Evolutionary conservation across 2,329 filamentous ascomycete genomes (phyloP).

Genomic region (Gyromitra esculenta): DNA sequence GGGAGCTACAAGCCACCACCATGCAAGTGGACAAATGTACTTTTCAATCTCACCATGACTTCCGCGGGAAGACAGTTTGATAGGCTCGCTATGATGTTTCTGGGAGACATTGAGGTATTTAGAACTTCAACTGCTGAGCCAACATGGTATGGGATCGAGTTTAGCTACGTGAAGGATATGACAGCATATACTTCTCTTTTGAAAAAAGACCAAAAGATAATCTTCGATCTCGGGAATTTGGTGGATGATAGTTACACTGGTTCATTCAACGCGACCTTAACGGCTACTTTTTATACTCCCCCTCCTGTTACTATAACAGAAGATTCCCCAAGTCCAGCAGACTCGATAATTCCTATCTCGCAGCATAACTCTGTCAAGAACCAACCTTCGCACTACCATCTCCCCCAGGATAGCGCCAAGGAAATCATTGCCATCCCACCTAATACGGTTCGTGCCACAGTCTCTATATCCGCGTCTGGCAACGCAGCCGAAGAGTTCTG

Average conservation of each 20-base stretch:
- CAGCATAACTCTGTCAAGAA: slow-evolving; percentile 65
- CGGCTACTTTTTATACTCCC: slow-evolving; percentile 78
- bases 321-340: slow-evolving; percentile 57
- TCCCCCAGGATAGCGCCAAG: slow-evolving; percentile 71
- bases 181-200: slow-evolving; percentile 75
- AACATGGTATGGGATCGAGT: slow-evolving; percentile 72
- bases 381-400: slow-evolving; percentile 72
- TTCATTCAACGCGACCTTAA: slow-evolving; percentile 76
- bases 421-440: slow-evolving; percentile 71
- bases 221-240: slow-evolving; percentile 81
- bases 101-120: slow-evolving; percentile 82
- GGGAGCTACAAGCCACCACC: slow-evolving; percentile 65
- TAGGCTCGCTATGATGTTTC: slow-evolving; percentile 77
- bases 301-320: slow-evolving; percentile 64
- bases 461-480: slow-evolving; percentile 80
- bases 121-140: slow-evolving; percentile 85
- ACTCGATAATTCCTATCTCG: slow-evolving; percentile 64
- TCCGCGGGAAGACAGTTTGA: slow-evolving; percentile 79
- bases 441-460: slow-evolving; percentile 74
- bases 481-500: slow-evolving; percentile 84
- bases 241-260: slow-evolving; percentile 77
- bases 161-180: slow-evolving; percentile 77
- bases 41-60: slow-evolving; percentile 78
- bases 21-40: slow-evolving; percentile 77
- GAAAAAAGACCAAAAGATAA: slow-evolving; percentile 74